These are phyloP conservation scores for Wickerhamomyces sydowiorum DNA, from an alignment of 805 yeast species.

Conservation along the genomic window DNA sequence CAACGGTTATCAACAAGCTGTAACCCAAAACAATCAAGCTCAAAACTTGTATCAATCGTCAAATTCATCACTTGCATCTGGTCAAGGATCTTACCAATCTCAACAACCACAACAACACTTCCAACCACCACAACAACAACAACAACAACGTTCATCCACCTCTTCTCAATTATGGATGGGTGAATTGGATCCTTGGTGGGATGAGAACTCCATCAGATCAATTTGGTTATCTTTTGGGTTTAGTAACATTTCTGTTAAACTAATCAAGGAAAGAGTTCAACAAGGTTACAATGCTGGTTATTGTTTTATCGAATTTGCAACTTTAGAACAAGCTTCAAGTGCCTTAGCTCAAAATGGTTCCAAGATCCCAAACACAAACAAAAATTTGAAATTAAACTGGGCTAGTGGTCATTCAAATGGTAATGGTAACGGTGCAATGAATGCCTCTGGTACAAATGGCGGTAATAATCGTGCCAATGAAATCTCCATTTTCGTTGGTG, in stretches of 20 bases:
- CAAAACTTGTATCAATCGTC: neutral
- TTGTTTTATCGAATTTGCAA: constrained; percentile 74
- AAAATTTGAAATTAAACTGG: constrained; percentile 70
- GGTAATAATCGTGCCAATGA: constrained; percentile 29
- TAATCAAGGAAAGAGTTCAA: constrained; percentile 58
- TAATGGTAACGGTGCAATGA: constrained; percentile 3
- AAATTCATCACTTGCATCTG: too few relatives aligned
- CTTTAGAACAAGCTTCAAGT: constrained; percentile 50
- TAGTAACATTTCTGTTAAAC: constrained; percentile 49
- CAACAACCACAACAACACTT: too few relatives aligned
- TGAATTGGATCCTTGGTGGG: constrained; percentile 81
- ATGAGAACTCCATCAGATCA: constrained; percentile 56
- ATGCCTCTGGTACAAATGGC: constrained; percentile 1
- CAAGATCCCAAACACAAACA: constrained; percentile 57
- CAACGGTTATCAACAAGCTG: neutral
- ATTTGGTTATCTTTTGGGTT: constrained; percentile 75
- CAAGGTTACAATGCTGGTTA: constrained; percentile 54
- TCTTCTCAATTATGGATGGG: constrained; percentile 72
- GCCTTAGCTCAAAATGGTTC: constrained; percentile 68
- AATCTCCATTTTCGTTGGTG: constrained; percentile 80
- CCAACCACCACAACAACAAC: too few relatives aligned
- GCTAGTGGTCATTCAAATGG: constrained; percentile 50
- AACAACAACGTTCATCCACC: constrained; percentile 3
- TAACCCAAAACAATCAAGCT: neutral
- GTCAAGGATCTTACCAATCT: too few relatives aligned